Percentiles rank a stretch among this genome's conserved stretches.
phyloP scores from a whole-genome alignment of 148 eudicot genomes.

The Hydrangea macrophylla region DNA sequence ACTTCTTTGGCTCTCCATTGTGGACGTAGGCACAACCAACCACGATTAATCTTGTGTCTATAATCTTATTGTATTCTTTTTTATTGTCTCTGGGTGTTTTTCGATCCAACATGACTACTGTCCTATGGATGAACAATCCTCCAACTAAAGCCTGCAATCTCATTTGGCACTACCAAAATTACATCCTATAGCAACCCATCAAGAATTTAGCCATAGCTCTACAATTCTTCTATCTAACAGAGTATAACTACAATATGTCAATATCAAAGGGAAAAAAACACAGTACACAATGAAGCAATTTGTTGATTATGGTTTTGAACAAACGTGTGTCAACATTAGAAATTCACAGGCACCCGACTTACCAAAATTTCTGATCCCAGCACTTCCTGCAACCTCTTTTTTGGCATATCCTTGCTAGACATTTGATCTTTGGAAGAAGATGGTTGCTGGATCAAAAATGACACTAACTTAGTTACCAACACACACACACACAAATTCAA shows the following conservation, averaged over 20 bases:
- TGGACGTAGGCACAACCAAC: too few species aligned
- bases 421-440: slow-evolving; percentile 38
- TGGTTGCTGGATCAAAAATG: slow-evolving; percentile 61
- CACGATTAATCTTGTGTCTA: too few species aligned
- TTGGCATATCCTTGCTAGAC: slow-evolving; percentile 29
- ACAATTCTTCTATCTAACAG: not conserved
- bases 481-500: too few species aligned
- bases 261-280: not conserved
- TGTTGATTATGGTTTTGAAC: not conserved
- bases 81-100: too few species aligned
- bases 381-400: slow-evolving; percentile 55
- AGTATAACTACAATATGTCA: not conserved
- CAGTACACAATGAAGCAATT: not conserved
- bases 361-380: slow-evolving; percentile 52
- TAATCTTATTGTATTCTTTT: too few species aligned
- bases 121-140: too few species aligned
- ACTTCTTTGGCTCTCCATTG: too few species aligned
- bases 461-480: too few species aligned
- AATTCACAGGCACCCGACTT: slow-evolving; percentile 17
- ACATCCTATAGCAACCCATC: not conserved
- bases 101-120: too few species aligned
- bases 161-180: not conserved
- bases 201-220: not conserved
- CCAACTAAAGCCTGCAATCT: not conserved
- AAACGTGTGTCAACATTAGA: not conserved